Evolutionary conservation across 208 protist genomes (phyloP), one percentile per base, ranked within the genome.

Genomic region (Trypanosoma platydactyli): DNA sequence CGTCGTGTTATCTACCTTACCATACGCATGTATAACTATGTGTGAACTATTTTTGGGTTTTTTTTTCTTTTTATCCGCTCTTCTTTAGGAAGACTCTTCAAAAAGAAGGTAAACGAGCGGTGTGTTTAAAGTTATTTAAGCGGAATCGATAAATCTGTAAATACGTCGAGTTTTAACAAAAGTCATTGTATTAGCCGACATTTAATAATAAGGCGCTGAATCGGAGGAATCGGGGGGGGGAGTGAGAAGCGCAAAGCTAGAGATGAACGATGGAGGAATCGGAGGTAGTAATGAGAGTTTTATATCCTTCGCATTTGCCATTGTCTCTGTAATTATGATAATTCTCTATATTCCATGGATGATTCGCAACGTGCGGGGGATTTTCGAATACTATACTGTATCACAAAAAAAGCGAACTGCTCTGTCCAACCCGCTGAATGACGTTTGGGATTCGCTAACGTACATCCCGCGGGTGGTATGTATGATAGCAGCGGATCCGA

Each of bases 311-410:
- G 71, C 80, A 4, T 96, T 96, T 67, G 87, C 90, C 24, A 83
- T 96, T 59, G 80, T 83, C 12, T 96, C 90, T 11, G 87, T 94
- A 40, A 61, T 88, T 18, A 82, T 94, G 42, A 88, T 94, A 40
- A 79, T 93, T 40, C 65, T 96, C 0, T 96, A 96, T 70, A 92
- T 96, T 66, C 90, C 90, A 3, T 96, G 90, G 88, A 61, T 86
- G 15, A 89, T 94, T 35, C 59, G 79, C 24, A 75, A 81, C 45
- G 73, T 84, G 18, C 79, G 83, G 0, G 63, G 75, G 15, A 63
- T 74, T 9, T 50, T 84, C 58, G 71, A 86, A 35, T 96, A 89
- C 66, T 90, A 92, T 62, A 62, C 66, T 20, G 51, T 78, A 6
- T 69, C 83, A 15, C 83, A 81, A 50, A 89, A 87, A 61, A 79